phyloP scores from a whole-genome alignment of 2,329 filamentous ascomycete genomes.

The Ophiostoma tasmaniense region DNA sequence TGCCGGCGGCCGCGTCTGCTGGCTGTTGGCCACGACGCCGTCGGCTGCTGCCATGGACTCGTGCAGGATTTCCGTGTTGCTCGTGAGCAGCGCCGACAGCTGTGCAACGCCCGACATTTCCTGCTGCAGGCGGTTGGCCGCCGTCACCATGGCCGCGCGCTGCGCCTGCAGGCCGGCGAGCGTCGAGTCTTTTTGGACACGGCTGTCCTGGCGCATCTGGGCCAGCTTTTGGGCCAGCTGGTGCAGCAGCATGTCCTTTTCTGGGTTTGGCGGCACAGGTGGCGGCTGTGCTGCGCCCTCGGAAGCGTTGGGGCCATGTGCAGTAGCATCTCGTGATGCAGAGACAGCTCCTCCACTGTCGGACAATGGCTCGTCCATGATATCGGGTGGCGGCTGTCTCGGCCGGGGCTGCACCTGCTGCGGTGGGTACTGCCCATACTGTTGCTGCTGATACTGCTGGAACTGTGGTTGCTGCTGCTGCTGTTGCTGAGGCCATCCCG shows the following conservation, averaged over 20 bases:
- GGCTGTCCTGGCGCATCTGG: slow-evolving; percentile 58
- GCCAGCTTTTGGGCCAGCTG: slow-evolving; percentile 65
- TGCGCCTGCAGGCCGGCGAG: slow-evolving; percentile 71
- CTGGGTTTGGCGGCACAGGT: slow-evolving; percentile 88
- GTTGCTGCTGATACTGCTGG: slow-evolving; percentile 26
- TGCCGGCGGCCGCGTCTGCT: slow-evolving; percentile 58
- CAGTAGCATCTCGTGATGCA: slow-evolving; percentile 34
- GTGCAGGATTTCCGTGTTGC: slow-evolving; percentile 71
- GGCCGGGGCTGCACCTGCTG: slow-evolving; percentile 28
- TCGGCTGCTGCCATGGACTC: slow-evolving; percentile 73
- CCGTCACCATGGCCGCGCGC: slow-evolving; percentile 63
- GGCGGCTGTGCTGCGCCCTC: slow-evolving; percentile 47
- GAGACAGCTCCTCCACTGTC: slow-evolving; percentile 23
- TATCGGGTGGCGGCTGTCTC: slow-evolving; percentile 41
- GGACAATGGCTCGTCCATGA: slow-evolving; percentile 50
- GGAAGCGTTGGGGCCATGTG: not conserved
- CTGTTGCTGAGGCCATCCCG: slow-evolving; percentile 12
- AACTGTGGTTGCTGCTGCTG: slow-evolving; percentile 19
- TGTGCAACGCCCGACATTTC: slow-evolving; percentile 66
- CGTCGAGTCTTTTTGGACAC: slow-evolving; percentile 64
- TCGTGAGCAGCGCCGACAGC: slow-evolving; percentile 60
- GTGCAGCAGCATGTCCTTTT: slow-evolving; percentile 78
- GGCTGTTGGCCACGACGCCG: slow-evolving; percentile 63
- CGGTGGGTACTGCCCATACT: slow-evolving; percentile 22
- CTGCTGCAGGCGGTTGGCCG: slow-evolving; percentile 59